Evolutionary conservation across 169 alveolate genomes (phyloP).

Genomic region (Eimeria acervulina): DNA sequence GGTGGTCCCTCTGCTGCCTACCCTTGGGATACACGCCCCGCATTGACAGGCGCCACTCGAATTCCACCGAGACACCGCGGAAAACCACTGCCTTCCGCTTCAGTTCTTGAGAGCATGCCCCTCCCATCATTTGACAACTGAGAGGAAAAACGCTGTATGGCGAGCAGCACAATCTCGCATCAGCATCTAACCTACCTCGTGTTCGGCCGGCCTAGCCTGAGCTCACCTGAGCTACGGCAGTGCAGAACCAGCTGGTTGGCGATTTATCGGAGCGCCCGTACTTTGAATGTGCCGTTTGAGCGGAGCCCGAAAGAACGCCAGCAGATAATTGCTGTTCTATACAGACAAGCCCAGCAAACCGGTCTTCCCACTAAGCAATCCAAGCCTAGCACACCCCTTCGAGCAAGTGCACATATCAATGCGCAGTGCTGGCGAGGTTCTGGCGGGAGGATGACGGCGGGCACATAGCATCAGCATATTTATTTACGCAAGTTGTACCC

Average conservation of each 20-base stretch:
- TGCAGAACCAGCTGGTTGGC: not conserved
- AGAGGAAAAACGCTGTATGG: not conserved
- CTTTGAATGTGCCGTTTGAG: not conserved
- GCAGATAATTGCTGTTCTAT: not conserved
- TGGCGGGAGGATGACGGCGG: not conserved
- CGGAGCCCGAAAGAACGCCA: not conserved
- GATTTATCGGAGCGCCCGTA: not conserved
- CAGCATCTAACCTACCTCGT: not conserved
- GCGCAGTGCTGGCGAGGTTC: not conserved
- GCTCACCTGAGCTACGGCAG: not conserved
- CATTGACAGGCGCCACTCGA: not conserved
- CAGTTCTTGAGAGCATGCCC: constrained; percentile 72
- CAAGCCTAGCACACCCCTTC: not conserved
- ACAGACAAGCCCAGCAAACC: not conserved
- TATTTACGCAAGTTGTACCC: not conserved
- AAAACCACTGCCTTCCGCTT: constrained; percentile 56
- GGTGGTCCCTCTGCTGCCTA: not conserved
- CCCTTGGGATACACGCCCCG: not conserved
- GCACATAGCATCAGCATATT: not conserved
- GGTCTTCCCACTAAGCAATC: not conserved
- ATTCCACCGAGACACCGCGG: constrained; percentile 14
- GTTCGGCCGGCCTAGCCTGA: not conserved
- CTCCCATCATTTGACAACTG: constrained; percentile 70
- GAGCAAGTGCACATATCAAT: not conserved
- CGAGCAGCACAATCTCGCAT: not conserved